Evolutionary conservation across 805 yeast genomes (phyloP), one percentile per base, ranked within the genome.

Genomic region (Hanseniaspora mollemarum): DNA sequence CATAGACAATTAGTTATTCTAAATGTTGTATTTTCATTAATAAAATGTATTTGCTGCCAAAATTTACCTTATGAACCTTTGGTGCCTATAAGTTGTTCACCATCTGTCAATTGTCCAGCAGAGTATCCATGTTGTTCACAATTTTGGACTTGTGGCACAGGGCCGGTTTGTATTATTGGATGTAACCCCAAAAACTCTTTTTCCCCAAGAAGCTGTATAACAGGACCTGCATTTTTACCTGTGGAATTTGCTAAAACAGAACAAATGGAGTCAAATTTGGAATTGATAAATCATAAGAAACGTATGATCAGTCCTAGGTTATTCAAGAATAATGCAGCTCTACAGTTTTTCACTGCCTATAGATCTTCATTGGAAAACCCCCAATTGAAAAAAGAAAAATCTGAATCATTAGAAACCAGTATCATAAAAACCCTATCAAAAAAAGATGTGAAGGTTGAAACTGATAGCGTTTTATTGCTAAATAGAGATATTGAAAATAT

Each of bases 111-210:
- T 6, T 88, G 97, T 66, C 96, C 97, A 1, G 74, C 76, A 58
- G 73, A 71, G 41, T 62, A 67, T 49, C 96, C 96, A 42, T 88
- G 97, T 64, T 88, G 97, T 63, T 79, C 87, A n/a, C 83, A 79
- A 54, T 83, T 78, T 58, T 96, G 96, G 33, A 72, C 70, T 25
- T 86, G 94, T 69, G 94, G 94, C 46, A 71, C 78, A 25, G 94
- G 94, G 2, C 70, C 77, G 9, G 49, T 63, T 2, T 88, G 96
- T 70, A 71, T 87, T 38, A 92, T 88, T 49, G 92, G 95, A 24
- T 88, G 97, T 68, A 87, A 88, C 67, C 83, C 92, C 24, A 71
- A 80, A 57, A 78, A 58, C 61, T 84, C 94, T 4, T 78, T 65
- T 68, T 72, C 75, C 56, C 65, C 76, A 49, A 65, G 75, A 5